phyloP scores from a whole-genome alignment of 768 basidiomycete genomes.

The Dacryopinax spathularia region DNA sequence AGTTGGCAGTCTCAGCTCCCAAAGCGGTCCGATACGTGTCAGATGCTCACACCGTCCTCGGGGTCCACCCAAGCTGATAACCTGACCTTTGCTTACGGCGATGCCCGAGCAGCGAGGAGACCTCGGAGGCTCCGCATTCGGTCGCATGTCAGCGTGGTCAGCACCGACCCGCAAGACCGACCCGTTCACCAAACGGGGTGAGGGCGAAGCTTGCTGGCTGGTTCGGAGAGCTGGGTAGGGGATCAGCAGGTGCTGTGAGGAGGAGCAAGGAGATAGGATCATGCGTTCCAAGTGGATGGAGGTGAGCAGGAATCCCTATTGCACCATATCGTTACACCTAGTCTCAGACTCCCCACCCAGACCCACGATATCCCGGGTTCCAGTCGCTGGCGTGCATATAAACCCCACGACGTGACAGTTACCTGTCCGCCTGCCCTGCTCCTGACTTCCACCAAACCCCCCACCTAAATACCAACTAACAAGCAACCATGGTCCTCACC shows the following conservation, averaged over 20 bases:
- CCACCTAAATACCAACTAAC: neutral
- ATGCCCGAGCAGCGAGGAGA: neutral
- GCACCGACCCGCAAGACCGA: neutral
- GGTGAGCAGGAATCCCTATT: neutral
- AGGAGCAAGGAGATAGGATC: neutral
- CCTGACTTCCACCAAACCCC: neutral
- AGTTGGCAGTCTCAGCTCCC: neutral
- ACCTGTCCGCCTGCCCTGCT: neutral
- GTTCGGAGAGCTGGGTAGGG: neutral
- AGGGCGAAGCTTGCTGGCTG: neutral
- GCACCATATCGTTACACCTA: neutral
- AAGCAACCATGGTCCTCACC: constrained; percentile 8
- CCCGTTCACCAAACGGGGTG: neutral
- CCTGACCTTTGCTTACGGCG: neutral
- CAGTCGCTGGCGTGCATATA: neutral
- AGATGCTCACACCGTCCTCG: neutral
- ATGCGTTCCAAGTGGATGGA: neutral
- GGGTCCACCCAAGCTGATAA: neutral
- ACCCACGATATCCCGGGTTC: neutral
- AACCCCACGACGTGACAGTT: neutral
- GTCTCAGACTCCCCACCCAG: neutral
- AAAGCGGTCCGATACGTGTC: neutral
- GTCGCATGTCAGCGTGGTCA: neutral
- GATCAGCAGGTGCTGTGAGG: no score
- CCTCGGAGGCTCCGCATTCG: neutral